Evolutionary conservation across 805 yeast genomes (phyloP).

Genomic region (Naumovozyma dairenensis): DNA sequence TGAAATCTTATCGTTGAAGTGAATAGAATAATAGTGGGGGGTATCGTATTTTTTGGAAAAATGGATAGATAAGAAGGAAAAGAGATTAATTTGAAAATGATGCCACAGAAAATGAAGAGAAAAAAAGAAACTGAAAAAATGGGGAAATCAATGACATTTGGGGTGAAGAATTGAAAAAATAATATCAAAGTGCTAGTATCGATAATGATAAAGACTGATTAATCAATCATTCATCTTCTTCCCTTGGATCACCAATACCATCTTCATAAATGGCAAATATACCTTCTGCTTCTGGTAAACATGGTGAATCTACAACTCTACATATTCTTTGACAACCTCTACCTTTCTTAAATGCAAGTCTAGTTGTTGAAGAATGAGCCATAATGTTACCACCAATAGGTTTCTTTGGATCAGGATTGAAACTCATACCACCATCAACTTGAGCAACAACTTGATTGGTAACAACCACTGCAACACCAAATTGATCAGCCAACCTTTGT

Average conservation of each 20-base stretch:
- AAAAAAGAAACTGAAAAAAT: not conserved
- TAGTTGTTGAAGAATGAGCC: slow-evolving; percentile 93
- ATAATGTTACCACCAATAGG: slow-evolving; percentile 98
- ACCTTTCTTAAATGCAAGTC: slow-evolving; percentile 84
- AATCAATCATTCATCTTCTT: slow-evolving; percentile 44
- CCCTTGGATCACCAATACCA: slow-evolving; percentile 92
- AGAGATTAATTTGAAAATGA: no score
- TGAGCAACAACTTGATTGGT: slow-evolving; percentile 97
- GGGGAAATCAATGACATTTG: not conserved
- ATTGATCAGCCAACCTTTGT: slow-evolving; percentile 92
- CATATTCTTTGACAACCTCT: slow-evolving; percentile 88
- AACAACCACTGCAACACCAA: slow-evolving; percentile 92
- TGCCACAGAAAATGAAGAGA: no score
- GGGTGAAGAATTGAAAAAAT: not conserved
- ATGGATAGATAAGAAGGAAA: no score
- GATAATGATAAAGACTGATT: not conserved
- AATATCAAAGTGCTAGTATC: not conserved
- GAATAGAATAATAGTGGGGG: no score
- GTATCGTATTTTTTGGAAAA: no score
- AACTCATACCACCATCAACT: slow-evolving; percentile 76
- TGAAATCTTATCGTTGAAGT: no score
- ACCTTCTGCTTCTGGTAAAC: slow-evolving; percentile 91
- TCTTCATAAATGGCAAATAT: slow-evolving; percentile 93
- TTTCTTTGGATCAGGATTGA: slow-evolving; percentile 93
- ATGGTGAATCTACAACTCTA: slow-evolving; percentile 92